Evolutionary conservation across 768 basidiomycete genomes (phyloP), one percentile per base, ranked within the genome.

Genomic region (Mycena alexandri): DNA sequence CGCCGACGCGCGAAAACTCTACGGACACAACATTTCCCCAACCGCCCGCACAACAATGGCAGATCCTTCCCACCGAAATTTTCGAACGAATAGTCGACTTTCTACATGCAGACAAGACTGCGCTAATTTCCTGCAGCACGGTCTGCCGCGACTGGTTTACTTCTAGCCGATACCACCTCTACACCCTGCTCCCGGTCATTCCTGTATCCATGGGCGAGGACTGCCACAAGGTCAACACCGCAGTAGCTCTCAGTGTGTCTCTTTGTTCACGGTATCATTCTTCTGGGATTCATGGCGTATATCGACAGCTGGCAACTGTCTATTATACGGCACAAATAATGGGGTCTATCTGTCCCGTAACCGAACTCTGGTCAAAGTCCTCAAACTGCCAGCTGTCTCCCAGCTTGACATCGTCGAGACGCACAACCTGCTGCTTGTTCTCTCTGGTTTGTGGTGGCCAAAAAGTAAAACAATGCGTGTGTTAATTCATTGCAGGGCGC

Each of bases 81-180:
- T 51, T 68, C 21, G 72, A 75, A 44, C 57, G 61, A n/a, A 69
- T 71, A 36, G 54, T 75, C 36, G 72, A 73, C 64, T 73, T 70
- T 57, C 52, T 75, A 8, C 59, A 63, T 48, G 42, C 58, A 25
- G 69, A 71, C 50, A 67, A 64, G 58, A 46, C 22, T 17, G 55
- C 74, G 6, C 66, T 75, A 34, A 24, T 65, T 13, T 50, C 69
- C 10, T 73, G 71, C 59, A 65, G 62, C 22, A 55, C 62, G 17
- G 69, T 71, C 29, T 75, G 63, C 29, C 58, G 53, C 44, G 48
- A 63, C 25, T 73, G 71, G 72, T 65, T 74, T 34, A 70, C 69
- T 21, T 61, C 62, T 0, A 66, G 70, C 25, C 72, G 72, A 21
- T 70, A 67, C 38, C 66, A 74, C 48, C 61, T 72, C 16, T 61